Evolutionary conservation across 495 filamentous ascomycete genomes (phyloP), one percentile per base, ranked within the genome.

Genomic region (Neurospora sp.): DNA sequence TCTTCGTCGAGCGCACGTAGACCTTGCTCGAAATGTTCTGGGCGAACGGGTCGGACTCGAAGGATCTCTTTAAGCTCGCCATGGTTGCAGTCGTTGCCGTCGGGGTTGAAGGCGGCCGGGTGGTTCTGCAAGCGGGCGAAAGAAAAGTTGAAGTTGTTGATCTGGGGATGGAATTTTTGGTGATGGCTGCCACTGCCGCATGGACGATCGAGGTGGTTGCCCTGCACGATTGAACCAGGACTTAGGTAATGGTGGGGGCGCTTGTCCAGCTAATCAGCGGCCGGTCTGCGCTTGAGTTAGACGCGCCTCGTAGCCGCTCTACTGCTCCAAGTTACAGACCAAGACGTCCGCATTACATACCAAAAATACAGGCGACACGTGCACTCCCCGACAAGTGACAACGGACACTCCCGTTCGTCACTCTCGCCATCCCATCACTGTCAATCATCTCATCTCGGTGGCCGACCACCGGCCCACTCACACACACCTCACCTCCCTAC

Each of bases 1-100:
- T 93, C 81, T 92, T 95, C 20, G 94, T 95, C 38, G 96, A 97
- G 73, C 96, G 86, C 75, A 98, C 91, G 78, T 94, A 99, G 75
- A 96, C 88, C 84, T 98, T 97, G 88, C 91, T 97, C 66, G 91
- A 92, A 72, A 97, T 92, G 81, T 92, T 96, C 70, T 89, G 85
- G n/a, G 89, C 86, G 70, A 89, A 86, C 18, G 90, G 87, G 77
- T 95, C 94, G 11, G 87, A 84, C 71, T 85, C 90, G 74, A 89
- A 80, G 27, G 92, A 89, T 77, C 94, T 86, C 82, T 96, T 94
- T 73, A 98, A 86, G 80, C 94, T 97, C 78, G 94, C 93, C 93
- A 97, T 97, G n/a, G 83, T 86, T 69, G 44, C 16, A 37, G 60
- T 18, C 5, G 27, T 62, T 62, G 27, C 27, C 54, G 54, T 62